Conservation (phyloP, 1,284 basidiomycete species). For the Phellopilus nigrolimitatus region DNA sequence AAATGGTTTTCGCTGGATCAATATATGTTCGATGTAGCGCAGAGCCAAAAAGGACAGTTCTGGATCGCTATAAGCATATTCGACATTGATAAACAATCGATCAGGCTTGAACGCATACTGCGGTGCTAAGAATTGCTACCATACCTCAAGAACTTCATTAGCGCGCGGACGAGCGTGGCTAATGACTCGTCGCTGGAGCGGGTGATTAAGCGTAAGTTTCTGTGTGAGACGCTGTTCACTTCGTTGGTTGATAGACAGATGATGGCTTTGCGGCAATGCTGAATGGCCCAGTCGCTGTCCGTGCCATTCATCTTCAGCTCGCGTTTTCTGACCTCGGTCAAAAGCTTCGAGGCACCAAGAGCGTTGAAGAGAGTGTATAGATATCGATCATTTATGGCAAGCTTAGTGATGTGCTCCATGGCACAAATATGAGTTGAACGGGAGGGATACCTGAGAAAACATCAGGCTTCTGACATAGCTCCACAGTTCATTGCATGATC, state of each 20-base stretch:
- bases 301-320: neutral
- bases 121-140: neutral
- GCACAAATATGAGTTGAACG: neutral
- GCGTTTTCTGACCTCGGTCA: neutral
- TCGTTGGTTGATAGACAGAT: neutral
- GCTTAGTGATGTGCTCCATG: neutral
- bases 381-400: neutral
- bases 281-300: conserved; percentile 6
- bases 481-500: neutral
- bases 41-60: conserved; percentile 1
- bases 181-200: too few relatives aligned
- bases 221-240: neutral
- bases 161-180: neutral
- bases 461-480: too few relatives aligned
- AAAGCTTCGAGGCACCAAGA: neutral
- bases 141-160: neutral
- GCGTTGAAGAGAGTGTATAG: neutral
- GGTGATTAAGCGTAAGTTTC: neutral
- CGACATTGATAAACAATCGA: neutral
- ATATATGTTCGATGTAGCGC: neutral
- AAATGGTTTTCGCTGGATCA: neutral
- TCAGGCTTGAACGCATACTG: neutral
- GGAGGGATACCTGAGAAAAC: neutral
- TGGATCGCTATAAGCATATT: neutral
- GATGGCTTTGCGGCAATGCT: neutral